These are phyloP conservation scores for Cryptosporidium xiaoi DNA, from an alignment of 169 alveolate species.

Conservation along the genomic window DNA sequence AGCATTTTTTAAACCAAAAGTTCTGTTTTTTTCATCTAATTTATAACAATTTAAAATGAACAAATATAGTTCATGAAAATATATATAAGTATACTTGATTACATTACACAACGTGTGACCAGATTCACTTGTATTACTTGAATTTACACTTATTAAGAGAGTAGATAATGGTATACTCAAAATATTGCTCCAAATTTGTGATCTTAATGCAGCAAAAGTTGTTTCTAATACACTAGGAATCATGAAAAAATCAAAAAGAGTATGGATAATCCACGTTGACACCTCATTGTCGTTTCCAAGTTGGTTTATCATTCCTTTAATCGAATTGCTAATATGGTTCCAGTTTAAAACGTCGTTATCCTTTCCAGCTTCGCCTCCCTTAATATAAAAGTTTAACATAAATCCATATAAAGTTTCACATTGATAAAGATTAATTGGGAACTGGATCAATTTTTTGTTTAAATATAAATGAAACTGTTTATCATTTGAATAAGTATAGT, in stretches of 20 bases:
- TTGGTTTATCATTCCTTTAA: conserved; percentile 61
- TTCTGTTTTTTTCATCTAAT: background rate
- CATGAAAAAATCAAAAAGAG: conserved; percentile 18
- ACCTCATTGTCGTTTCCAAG: background rate
- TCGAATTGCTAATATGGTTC: conserved; percentile 38
- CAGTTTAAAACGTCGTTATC: conserved; percentile 11
- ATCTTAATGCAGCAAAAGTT: conserved; percentile 6
- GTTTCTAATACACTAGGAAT: conserved; percentile 22
- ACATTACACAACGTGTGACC: background rate
- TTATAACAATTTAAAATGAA: background rate
- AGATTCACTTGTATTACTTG: too few relatives aligned
- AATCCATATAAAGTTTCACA: conserved; percentile 14
- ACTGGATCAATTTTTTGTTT: conserved; percentile 3
- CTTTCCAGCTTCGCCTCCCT: conserved; percentile 9
- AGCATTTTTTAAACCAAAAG: background rate
- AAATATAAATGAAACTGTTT: background rate
- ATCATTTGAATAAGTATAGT: conserved; percentile 11
- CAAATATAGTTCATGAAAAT: too few relatives aligned
- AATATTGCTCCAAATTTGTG: conserved; percentile 37
- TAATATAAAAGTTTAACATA: conserved; percentile 7
- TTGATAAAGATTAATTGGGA: conserved; percentile 20
- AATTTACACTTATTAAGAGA: background rate
- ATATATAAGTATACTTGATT: background rate
- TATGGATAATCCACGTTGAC: conserved; percentile 21
- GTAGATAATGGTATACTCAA: conserved; percentile 52